These are phyloP conservation scores for Cyberlindnera amylophila DNA, from an alignment of 805 yeast species.

Conservation along the genomic window DNA sequence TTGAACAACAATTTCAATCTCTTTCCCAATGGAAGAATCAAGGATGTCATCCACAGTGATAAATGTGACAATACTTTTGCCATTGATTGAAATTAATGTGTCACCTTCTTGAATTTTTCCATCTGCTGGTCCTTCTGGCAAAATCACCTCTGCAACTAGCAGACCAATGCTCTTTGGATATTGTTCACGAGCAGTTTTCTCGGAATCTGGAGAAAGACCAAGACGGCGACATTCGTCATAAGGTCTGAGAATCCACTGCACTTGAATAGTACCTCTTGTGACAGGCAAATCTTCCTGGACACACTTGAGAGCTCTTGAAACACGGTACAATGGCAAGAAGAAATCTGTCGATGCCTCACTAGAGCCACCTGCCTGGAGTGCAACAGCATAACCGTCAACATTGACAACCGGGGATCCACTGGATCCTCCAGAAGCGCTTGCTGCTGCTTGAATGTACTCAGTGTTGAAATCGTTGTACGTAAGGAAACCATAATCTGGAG, in stretches of 20 bases:
- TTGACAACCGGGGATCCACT: conserved; percentile 96
- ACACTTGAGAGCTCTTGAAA: conserved; percentile 74
- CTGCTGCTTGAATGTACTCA: conserved; percentile 93
- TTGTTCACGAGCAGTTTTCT: conserved; percentile 57
- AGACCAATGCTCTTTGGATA: conserved; percentile 79
- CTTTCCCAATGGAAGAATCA: conserved; percentile 64
- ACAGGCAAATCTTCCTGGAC: conserved; percentile 56
- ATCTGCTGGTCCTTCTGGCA: conserved; percentile 86
- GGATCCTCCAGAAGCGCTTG: conserved; percentile 93
- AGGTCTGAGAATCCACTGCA: conserved; percentile 83
- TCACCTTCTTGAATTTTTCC: conserved; percentile 79
- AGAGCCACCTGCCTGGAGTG: conserved; percentile 92
- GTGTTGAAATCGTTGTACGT: conserved; percentile 92
- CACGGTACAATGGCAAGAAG: conserved; percentile 82
- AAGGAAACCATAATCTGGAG: conserved; percentile 87
- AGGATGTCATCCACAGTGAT: conserved; percentile 79
- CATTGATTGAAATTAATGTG: conserved; percentile 70
- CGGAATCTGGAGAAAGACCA: conserved; percentile 75
- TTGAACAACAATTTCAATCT: conserved; percentile 55
- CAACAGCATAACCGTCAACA: conserved; percentile 81
- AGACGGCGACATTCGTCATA: conserved; percentile 87
- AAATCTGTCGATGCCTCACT: conserved; percentile 91
- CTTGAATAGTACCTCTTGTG: conserved; percentile 89
- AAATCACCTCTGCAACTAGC: conserved; percentile 74
- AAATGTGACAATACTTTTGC: conserved; percentile 59